Conservation (phyloP, 805 yeast species). For the Cyberlindnera meyerae region DNA sequence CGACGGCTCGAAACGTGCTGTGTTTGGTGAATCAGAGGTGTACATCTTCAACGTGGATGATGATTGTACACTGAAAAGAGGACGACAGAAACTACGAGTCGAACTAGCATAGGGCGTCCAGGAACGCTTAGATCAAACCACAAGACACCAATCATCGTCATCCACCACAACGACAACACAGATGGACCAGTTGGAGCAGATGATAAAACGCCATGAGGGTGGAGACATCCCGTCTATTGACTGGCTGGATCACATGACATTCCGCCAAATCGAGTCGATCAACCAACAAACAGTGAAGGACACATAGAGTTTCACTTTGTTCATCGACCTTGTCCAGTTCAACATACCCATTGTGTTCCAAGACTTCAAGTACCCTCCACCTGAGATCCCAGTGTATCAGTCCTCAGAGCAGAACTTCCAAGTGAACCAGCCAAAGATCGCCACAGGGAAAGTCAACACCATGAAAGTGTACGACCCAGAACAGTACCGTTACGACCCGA, state of each 20-base stretch:
- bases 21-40: conserved; percentile 59
- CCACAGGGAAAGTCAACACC: conserved; percentile 31
- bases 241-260: conserved; percentile 73
- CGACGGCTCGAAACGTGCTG: conserved; percentile 43
- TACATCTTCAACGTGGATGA: conserved; percentile 51
- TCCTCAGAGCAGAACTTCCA: conserved; percentile 37
- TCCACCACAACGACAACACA: conserved; percentile 23
- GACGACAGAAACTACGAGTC: conserved; percentile 56
- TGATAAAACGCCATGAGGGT: conserved; percentile 57
- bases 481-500: conserved; percentile 65
- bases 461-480: conserved; percentile 63
- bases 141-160: too few species aligned
- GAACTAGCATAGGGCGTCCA: conserved; percentile 31
- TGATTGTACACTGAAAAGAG: conserved; percentile 60
- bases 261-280: conserved; percentile 40
- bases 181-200: conserved; percentile 46
- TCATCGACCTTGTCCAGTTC: conserved; percentile 57
- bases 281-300: conserved; percentile 23
- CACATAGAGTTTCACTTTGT: conserved; percentile 33
- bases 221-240: conserved; percentile 56
- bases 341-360: conserved; percentile 70
- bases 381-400: conserved; percentile 33
- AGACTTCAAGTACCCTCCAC: conserved; percentile 43
- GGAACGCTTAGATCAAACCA: not conserved
- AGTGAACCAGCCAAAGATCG: conserved; percentile 25